phyloP scores from a whole-genome alignment of 2,329 filamentous ascomycete species.

The Aciculosporium take region DNA sequence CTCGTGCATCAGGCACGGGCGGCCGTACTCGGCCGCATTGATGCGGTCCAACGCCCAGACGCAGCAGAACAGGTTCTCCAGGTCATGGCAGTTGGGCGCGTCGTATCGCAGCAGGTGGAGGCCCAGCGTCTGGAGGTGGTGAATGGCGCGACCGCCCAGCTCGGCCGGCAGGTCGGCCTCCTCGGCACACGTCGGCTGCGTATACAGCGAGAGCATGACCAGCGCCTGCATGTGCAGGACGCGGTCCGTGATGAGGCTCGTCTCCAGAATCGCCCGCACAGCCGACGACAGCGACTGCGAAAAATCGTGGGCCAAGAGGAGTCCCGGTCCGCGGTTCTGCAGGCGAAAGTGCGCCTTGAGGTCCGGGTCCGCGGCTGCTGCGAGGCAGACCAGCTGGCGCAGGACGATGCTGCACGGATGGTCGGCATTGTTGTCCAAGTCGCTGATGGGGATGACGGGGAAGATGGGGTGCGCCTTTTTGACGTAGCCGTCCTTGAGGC shows the following conservation, averaged over 20 bases:
- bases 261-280: constrained; percentile 34
- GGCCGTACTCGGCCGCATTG: constrained; percentile 44
- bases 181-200: constrained; percentile 37
- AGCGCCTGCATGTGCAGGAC: constrained; percentile 40
- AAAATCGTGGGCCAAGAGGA: constrained; percentile 33
- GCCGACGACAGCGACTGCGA: constrained; percentile 33
- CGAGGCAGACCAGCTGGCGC: constrained; percentile 40
- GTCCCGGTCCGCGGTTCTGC: constrained; percentile 20
- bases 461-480: constrained; percentile 41
- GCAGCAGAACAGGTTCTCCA: constrained; percentile 40
- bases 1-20: constrained; percentile 46
- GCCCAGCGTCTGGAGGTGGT: constrained; percentile 41
- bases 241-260: constrained; percentile 38
- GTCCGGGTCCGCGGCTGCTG: constrained; percentile 35
- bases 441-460: constrained; percentile 31
- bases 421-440: constrained; percentile 17
- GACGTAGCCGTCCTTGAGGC: constrained; percentile 31
- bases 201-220: constrained; percentile 42
- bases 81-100: constrained; percentile 24
- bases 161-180: constrained; percentile 41
- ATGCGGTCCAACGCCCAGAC: constrained; percentile 48
- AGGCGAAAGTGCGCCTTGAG: constrained; percentile 31
- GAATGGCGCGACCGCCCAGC: constrained; percentile 37
- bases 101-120: constrained; percentile 35
- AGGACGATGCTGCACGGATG: constrained; percentile 29